phyloP scores from a whole-genome alignment of 83 land plant species.

The Isoetes engelmannii region DNA sequence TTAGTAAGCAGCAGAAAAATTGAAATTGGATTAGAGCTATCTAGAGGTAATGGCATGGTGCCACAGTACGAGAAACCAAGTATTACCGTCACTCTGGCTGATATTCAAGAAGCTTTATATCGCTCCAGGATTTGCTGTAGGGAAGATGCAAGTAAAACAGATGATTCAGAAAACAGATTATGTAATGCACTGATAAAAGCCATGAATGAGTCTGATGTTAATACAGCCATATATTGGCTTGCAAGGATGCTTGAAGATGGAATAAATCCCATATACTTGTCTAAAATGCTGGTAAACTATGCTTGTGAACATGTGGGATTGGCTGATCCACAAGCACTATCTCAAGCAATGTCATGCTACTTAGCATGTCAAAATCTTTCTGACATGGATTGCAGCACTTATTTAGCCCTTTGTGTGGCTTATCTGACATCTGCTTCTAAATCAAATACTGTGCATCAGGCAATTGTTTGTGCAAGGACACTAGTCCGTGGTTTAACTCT shows the following conservation, averaged over 20 bases:
- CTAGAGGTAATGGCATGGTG: too few relatives aligned
- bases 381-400: slow-evolving; percentile 79
- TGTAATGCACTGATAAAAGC: slow-evolving; percentile 95
- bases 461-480: slow-evolving; percentile 60
- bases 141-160: too few relatives aligned
- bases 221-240: slow-evolving; percentile 92
- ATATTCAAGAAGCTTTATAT: too few relatives aligned
- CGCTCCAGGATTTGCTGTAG: too few relatives aligned
- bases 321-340: slow-evolving; percentile 75
- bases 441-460: slow-evolving; percentile 70
- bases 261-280: slow-evolving; percentile 79
- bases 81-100: too few relatives aligned
- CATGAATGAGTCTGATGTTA: slow-evolving; percentile 74
- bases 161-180: too few relatives aligned
- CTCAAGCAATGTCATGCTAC: slow-evolving; percentile 82
- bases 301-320: slow-evolving; percentile 81
- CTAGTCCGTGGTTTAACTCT: too few relatives aligned
- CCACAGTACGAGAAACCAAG: too few relatives aligned
- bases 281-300: slow-evolving; percentile 64
- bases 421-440: slow-evolving; percentile 86
- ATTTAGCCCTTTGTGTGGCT: slow-evolving; percentile 83
- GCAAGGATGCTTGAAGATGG: slow-evolving; percentile 94
- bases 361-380: slow-evolving; percentile 92
- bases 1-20: too few relatives aligned
- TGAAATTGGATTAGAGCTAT: too few relatives aligned